Evolutionary conservation across 192 early-diverging fungal genomes (phyloP).

Genomic region (Dispira simplex): DNA sequence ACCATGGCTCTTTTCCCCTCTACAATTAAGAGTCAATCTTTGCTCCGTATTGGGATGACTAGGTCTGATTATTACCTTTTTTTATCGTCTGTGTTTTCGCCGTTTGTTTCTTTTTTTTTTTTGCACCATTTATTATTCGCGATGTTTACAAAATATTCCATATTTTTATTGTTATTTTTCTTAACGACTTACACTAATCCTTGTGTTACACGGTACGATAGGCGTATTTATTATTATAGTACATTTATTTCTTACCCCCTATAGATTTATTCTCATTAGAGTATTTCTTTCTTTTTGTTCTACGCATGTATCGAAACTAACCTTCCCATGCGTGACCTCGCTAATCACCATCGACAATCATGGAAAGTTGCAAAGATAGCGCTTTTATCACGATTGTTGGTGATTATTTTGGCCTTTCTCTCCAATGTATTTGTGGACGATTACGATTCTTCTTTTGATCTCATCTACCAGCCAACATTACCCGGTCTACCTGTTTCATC

Average conservation of each 20-base stretch:
- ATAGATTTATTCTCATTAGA: too few species aligned
- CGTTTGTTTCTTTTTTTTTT: too few species aligned
- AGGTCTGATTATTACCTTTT: too few species aligned
- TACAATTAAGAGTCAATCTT: not conserved
- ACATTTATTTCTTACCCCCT: too few species aligned
- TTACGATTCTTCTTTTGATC: constrained; percentile 39
- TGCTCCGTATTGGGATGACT: not conserved
- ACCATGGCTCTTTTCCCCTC: too few species aligned
- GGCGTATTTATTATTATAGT: too few species aligned
- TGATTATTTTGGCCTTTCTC: constrained; percentile 25
- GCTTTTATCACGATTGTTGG: constrained; percentile 25
- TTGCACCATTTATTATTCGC: not conserved
- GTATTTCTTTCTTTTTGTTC: too few species aligned
- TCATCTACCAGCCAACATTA: constrained; percentile 15
- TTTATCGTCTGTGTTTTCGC: not conserved
- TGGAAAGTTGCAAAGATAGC: constrained; percentile 28
- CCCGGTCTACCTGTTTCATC: too few species aligned
- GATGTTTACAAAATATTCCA: not conserved
- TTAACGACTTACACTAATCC: not conserved
- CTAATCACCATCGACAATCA: constrained; percentile 6
- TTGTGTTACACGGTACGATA: too few species aligned
- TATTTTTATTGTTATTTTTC: not conserved
- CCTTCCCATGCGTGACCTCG: not conserved
- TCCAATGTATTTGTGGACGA: constrained; percentile 33
- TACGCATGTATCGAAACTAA: too few species aligned